Conservation (phyloP, 352 stramenopile genomes). For the Phytophthora cajani region DNA sequence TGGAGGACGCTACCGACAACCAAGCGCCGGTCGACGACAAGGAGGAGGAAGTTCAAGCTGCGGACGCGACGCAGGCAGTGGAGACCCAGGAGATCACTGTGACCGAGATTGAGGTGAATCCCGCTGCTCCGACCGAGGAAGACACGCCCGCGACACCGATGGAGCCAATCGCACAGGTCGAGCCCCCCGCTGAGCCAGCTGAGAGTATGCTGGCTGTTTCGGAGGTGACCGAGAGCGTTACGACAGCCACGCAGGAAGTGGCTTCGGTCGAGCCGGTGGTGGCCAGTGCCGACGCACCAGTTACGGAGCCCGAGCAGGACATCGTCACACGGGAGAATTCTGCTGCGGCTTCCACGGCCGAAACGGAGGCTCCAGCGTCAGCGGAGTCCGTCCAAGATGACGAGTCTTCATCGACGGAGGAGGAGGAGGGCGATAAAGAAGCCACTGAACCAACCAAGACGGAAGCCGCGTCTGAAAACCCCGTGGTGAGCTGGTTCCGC, state of each 20-base stretch:
- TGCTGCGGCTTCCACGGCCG: background rate
- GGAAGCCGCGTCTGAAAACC: constrained; percentile 34
- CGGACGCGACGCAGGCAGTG: background rate
- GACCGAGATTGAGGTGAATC: constrained; percentile 5
- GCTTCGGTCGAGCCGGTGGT: constrained; percentile 9
- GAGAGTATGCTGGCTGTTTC: constrained; percentile 9
- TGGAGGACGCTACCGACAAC: background rate
- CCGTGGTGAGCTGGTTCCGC: constrained; percentile 40
- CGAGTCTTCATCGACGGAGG: constrained; percentile 6
- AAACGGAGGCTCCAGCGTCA: background rate
- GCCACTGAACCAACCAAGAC: constrained; percentile 8
- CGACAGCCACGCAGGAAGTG: constrained; percentile 4
- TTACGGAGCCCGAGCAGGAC: constrained; percentile 3
- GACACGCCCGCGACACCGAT: background rate
- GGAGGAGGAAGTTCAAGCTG: background rate
- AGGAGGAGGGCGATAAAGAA: constrained; percentile 10
- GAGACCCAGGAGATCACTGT: constrained; percentile 1
- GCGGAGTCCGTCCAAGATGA: constrained; percentile 5
- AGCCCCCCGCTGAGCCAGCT: background rate
- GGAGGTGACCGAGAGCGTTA: constrained; percentile 4
- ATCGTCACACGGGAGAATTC: background rate
- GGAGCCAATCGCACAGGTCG: background rate
- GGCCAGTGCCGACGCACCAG: constrained; percentile 2
- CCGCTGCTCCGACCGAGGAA: background rate
- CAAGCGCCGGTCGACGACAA: background rate